A percentile compares a stretch with the other conserved stretches of the same genome.
Evolutionary conservation across 1,139 yeast species (phyloP).

Genomic region (Meyerozyma smithsonii): DNA sequence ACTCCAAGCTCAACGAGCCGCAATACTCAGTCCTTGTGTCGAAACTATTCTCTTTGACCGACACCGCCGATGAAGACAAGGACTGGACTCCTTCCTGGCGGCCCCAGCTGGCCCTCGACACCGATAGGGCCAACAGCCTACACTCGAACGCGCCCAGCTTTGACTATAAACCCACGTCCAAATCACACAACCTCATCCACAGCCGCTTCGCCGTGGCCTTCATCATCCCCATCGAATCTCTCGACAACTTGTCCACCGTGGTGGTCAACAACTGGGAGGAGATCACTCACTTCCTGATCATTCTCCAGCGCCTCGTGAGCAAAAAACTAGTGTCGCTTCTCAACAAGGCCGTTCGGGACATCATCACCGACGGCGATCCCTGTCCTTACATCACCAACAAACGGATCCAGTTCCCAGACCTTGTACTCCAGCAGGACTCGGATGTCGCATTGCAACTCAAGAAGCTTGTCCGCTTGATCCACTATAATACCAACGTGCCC

Average conservation of each 20-base stretch:
- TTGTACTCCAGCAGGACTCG: constrained; percentile 36
- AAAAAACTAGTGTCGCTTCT: constrained; percentile 30
- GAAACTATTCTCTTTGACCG: constrained; percentile 39
- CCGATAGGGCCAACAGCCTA: constrained; percentile 8
- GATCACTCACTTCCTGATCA: constrained; percentile 34
- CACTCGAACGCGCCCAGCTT: constrained; percentile 5
- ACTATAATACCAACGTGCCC: constrained; percentile 42
- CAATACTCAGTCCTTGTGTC: constrained; percentile 41
- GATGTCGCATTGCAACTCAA: constrained; percentile 35
- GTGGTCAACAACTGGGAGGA: constrained; percentile 48
- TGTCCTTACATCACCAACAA: constrained; percentile 29
- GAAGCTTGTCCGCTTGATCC: constrained; percentile 34
- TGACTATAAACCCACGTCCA: constrained; percentile 1
- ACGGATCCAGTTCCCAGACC: constrained; percentile 35
- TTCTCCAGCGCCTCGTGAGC: constrained; percentile 34
- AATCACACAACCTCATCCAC: constrained; percentile 15
- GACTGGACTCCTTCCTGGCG: constrained; percentile 19
- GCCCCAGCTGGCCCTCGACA: neutral
- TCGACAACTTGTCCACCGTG: constrained; percentile 30
- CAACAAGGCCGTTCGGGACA: constrained; percentile 3
- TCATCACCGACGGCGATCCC: constrained; percentile 1
- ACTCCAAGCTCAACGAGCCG: constrained; percentile 24
- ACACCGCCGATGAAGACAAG: constrained; percentile 30
- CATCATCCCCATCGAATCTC: constrained; percentile 40
- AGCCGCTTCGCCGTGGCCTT: constrained; percentile 47